These are phyloP conservation scores for Ilex paraguariensis DNA, from an alignment of 305 asterid genomes.

Conservation along the genomic window DNA sequence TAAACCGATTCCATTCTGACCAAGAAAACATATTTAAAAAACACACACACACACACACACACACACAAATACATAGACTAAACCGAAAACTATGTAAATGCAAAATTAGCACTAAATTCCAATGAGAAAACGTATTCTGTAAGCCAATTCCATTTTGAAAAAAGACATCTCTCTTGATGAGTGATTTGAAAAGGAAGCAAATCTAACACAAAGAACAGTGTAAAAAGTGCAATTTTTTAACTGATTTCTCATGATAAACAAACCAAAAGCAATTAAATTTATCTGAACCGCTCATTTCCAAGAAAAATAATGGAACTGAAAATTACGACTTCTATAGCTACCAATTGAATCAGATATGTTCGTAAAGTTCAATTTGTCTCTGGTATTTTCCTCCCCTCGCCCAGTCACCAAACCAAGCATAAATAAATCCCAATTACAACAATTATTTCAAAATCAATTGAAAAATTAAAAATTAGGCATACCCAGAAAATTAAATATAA, in stretches of 20 bases:
- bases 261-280: not conserved
- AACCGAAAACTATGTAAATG: not conserved
- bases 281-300: not conserved
- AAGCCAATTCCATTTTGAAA: too few species aligned
- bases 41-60: too few species aligned
- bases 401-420: too few species aligned
- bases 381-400: too few species aligned
- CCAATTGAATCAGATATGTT: not conserved
- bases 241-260: not conserved
- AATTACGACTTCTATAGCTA: not conserved
- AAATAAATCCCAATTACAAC: too few species aligned
- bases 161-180: too few species aligned
- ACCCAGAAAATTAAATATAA: not conserved
- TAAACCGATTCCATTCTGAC: slow-evolving; percentile 82
- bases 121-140: not conserved
- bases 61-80: not conserved
- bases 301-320: not conserved
- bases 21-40: slow-evolving; percentile 2
- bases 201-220: too few species aligned
- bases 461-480: too few species aligned
- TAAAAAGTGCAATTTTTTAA: too few species aligned
- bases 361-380: too few species aligned
- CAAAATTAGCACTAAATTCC: not conserved
- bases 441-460: too few species aligned
- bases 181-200: too few species aligned